These are phyloP conservation scores for Trichoderma koningii DNA, from an alignment of 2,329 filamentous ascomycete species.

Conservation along the genomic window DNA sequence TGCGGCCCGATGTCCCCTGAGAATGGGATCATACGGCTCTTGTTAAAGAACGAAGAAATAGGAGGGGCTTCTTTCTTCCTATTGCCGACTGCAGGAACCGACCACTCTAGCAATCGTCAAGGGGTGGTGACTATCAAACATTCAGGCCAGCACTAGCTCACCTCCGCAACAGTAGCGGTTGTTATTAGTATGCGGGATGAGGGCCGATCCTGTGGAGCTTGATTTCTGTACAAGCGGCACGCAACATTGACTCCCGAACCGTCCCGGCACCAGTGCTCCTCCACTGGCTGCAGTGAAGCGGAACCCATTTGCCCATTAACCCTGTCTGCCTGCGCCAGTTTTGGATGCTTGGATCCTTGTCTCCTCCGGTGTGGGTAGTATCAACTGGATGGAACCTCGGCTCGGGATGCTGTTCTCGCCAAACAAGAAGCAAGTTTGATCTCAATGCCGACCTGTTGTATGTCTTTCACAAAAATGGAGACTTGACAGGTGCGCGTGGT, in stretches of 20 bases:
- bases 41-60: background rate
- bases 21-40: background rate
- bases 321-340: background rate
- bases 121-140: constrained; percentile 2
- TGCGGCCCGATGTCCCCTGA: background rate
- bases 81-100: constrained; percentile 8
- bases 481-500: too few species aligned
- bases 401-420: background rate
- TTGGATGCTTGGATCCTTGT: too few species aligned
- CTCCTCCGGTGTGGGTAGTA: background rate
- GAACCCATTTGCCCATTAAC: background rate
- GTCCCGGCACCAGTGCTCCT: background rate
- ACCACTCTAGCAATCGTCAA: background rate
- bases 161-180: background rate
- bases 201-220: background rate
- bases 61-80: background rate
- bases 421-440: background rate
- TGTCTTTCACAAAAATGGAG: background rate
- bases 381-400: background rate
- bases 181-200: too few species aligned
- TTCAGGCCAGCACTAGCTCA: background rate
- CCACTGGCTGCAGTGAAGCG: background rate
- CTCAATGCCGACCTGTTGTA: too few species aligned
- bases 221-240: background rate
- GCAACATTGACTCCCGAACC: background rate